phyloP scores from a whole-genome alignment of 2,329 filamentous ascomycete species.

The Fusarium tricinctum region DNA sequence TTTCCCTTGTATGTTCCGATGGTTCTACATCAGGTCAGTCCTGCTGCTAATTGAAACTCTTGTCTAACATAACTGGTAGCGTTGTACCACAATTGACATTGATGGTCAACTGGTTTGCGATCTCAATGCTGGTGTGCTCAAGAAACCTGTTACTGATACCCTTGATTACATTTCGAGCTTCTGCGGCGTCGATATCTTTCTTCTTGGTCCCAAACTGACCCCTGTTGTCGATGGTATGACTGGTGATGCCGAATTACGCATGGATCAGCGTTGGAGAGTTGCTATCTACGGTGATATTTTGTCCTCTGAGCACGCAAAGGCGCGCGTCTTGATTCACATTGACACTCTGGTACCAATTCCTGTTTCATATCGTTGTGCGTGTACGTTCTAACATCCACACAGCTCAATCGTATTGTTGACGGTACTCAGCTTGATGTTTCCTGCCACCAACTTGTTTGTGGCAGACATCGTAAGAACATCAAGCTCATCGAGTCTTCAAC shows the following conservation, averaged over 20 bases:
- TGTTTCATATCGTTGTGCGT: not conserved
- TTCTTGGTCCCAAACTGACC: conserved; percentile 89
- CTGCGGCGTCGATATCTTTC: conserved; percentile 96
- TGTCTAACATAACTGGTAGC: conserved; percentile 65
- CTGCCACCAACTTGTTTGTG: conserved; percentile 92
- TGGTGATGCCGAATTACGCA: conserved; percentile 84
- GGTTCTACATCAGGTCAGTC: not conserved
- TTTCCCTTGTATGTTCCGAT: conserved; percentile 81
- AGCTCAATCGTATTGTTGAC: conserved; percentile 83
- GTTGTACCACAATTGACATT: conserved; percentile 93
- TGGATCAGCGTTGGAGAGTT: conserved; percentile 91
- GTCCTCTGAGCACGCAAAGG: conserved; percentile 97
- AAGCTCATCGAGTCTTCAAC: conserved; percentile 97
- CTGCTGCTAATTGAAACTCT: not conserved
- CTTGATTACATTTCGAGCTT: conserved; percentile 88
- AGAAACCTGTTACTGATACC: conserved; percentile 82
- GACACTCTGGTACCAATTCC: conserved; percentile 80
- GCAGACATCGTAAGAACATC: conserved; percentile 95
- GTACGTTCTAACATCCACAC: conserved; percentile 35
- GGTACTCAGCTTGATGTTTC: conserved; percentile 85
- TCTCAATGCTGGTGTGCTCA: conserved; percentile 73
- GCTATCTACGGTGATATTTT: conserved; percentile 96
- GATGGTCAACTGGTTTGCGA: conserved; percentile 92
- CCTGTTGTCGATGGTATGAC: conserved; percentile 81
- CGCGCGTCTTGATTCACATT: conserved; percentile 94